Base-by-base conservation (phyloP, 225 moss, liverwort and hornwort genomes). In the Asterella californica region DNA sequence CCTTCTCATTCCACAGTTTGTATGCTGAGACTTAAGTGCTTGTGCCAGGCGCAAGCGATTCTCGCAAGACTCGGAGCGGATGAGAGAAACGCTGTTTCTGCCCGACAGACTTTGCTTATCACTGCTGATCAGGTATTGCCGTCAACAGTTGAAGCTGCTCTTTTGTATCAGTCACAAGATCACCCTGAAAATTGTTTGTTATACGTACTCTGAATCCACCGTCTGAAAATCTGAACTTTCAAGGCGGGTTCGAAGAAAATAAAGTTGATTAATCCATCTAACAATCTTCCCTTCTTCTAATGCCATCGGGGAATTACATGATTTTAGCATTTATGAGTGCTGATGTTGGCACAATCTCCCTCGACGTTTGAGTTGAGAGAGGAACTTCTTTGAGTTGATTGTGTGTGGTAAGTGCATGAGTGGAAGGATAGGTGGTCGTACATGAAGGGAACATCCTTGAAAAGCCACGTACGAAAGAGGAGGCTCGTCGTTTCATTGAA, bases 361-460 rank as follows among this genome's bases (percentile, higher is more conserved):
- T 50, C 46, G 29, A 17, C 27, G 30, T 22, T 7, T 42, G 47
- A 52, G 73, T 15, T 15, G 30, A 47, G 73, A 30, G 50, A 17
- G 50, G 27, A 72, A 63, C 47, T 29, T 69, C 54, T 81, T 81
- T 81, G 83, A 83, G 76, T 54, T 77, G 36, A 78, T 62, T 62
- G 33, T 81, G 46, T 76, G 67, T 73, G 55, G 53, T 81, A 83
- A 86, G 65, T 81, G 80, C 81, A 81, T 75, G 84, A 80, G 84
- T 84, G 84, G 75, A 82, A 81, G 80, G 70, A 84, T 84, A 88
- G 87, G 87, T 99, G 74, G 99, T 99, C 70, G 91, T 95, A 75
- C 93, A 99, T 82, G 93, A 99, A 89, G 94, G 94, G 63, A 86
- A 85, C 61, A 92, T 99, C 75, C 78, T 92, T 82, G 99, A 99